These are phyloP conservation scores for Umbelopsis sp. DNA, from an alignment of 192 early-diverging fungal genomes.

Conservation along the genomic window DNA sequence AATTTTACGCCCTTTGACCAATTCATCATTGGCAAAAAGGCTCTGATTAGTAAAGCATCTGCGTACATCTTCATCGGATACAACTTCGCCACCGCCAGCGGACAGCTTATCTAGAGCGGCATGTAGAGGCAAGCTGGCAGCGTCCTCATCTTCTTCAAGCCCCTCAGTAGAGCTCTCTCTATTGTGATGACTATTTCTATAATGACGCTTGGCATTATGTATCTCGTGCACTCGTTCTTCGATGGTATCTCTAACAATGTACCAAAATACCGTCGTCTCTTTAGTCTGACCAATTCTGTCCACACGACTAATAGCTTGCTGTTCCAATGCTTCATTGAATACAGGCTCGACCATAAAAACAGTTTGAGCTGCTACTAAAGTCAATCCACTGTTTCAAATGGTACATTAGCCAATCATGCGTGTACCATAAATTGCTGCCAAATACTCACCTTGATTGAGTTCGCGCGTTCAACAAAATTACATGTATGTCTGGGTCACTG, in stretches of 20 bases:
- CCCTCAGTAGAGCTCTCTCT: not conserved
- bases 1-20: no score
- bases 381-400: conserved; percentile 38
- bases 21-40: no score
- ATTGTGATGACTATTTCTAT: not conserved
- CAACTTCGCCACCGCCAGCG: conserved; percentile 25
- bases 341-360: conserved; percentile 50
- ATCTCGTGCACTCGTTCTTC: conserved; percentile 32
- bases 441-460: conserved; percentile 46
- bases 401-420: not conserved
- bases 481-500: conserved; percentile 32
- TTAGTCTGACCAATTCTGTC: conserved; percentile 49
- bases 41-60: conserved; percentile 14
- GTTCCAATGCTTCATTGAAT: conserved; percentile 42
- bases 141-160: not conserved
- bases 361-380: conserved; percentile 40
- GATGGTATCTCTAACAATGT: conserved; percentile 28
- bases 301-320: conserved; percentile 49
- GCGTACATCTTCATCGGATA: conserved; percentile 15
- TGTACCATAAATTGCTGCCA: not conserved
- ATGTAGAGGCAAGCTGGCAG: not conserved
- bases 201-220: conserved; percentile 24
- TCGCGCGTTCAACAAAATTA: conserved; percentile 45
- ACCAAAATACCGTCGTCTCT: conserved; percentile 27
- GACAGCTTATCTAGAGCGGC: not conserved